Base-by-base conservation (phyloP, 805 yeast species). In the Maudiozyma pseudohumilis region DNA sequence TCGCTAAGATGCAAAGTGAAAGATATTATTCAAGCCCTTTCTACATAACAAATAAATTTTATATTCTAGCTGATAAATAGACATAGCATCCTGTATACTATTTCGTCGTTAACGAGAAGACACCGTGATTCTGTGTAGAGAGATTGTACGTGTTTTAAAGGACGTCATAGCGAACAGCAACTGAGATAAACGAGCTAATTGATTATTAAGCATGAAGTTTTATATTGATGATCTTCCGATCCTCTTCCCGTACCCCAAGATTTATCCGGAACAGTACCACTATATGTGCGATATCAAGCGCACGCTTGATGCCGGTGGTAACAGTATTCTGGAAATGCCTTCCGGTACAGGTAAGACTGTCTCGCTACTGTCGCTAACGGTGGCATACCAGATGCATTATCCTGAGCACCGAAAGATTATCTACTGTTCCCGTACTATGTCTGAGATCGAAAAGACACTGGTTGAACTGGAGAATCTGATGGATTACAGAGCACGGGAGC, bases 281-380 rank as follows among this genome's bases (percentile, higher is more conserved):
- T 92, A 92, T 62, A 92, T 92, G 98, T 76, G 92, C 44, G 97
- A 89, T 59, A 81, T 92, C 47, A 92, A 92, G 64, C 77, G 80
- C 54, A 83, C 96, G 1, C 62, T 92, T 36, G 99, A 92, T 66
- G 95, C 82, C 1, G 97, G 96, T 2, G 98, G 98, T 10, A 88
- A 88, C 56, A 83, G 96, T 61, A 87, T 92, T 38, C 61, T 92
- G 53, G 99, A 92, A 64, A 92, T 92, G 99, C 99, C 99, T 48
- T 92, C 99, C 5, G 99, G 99, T 4, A 92, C 99, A 3, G 99
- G 99, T 30, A 92, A 92, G 59, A 92, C 99, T 27, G 83, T 92
- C 3, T 87, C 97, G 0, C 68, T 92, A 56, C 66, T 92, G 22
- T 86, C 97, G 0, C 63, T 92, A 32, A 86, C 97, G 0, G 86